These are phyloP conservation scores for Pythium apleroticum DNA, from an alignment of 352 stramenopile genomes.

Conservation along the genomic window DNA sequence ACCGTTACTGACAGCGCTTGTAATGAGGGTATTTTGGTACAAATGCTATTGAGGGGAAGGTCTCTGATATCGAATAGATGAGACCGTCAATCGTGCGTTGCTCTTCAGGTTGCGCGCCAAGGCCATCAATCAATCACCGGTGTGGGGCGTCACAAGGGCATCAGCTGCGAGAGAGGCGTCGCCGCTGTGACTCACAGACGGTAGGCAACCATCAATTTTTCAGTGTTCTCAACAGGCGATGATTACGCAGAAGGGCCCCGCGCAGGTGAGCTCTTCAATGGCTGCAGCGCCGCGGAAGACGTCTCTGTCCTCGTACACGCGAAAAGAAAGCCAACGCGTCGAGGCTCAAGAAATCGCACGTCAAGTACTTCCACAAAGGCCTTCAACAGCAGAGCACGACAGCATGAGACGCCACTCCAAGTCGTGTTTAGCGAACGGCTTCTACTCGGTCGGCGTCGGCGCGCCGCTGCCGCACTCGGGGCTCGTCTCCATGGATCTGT, in stretches of 20 bases:
- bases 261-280: not conserved
- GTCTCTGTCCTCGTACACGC: not conserved
- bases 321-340: not conserved
- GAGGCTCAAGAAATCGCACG: not conserved
- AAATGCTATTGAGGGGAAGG: not conserved
- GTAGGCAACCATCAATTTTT: not conserved
- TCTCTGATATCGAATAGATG: conserved; percentile 15
- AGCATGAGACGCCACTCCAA: conserved; percentile 3
- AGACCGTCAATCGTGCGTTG: not conserved
- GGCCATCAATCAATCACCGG: not conserved
- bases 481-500: not conserved
- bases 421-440: conserved; percentile 13
- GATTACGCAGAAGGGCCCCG: not conserved
- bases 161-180: not conserved
- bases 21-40: not conserved
- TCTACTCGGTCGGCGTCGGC: conserved; percentile 22
- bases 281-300: not conserved
- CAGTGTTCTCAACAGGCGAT: not conserved
- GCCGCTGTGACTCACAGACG: not conserved
- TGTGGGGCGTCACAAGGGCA: not conserved
- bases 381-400: not conserved
- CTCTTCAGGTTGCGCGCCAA: not conserved
- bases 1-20: not conserved
- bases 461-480: not conserved
- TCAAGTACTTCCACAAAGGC: not conserved